Evolutionary conservation across 345 rosid species (phyloP).

Genomic region (Aegle marmelos): DNA sequence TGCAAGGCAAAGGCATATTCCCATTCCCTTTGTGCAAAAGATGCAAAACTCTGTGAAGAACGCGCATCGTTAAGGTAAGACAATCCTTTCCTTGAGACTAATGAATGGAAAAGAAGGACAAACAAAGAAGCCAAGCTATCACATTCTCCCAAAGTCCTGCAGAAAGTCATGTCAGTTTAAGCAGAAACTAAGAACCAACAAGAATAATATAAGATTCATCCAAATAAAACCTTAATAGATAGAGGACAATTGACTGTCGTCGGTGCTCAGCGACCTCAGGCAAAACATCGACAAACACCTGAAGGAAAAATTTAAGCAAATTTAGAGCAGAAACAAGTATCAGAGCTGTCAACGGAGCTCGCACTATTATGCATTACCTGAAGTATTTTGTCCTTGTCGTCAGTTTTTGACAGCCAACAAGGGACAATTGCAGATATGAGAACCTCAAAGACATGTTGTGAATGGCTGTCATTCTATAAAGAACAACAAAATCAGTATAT

Average conservation of each 20-base stretch:
- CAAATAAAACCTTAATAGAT: conserved; percentile 67
- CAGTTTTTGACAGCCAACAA: conserved; percentile 69
- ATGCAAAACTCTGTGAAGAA: conserved; percentile 32
- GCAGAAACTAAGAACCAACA: conserved; percentile 6
- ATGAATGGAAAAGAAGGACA: conserved; percentile 63
- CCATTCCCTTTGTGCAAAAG: conserved; percentile 59
- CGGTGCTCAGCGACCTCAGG: conserved; percentile 80
- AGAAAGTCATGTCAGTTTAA: conserved; percentile 17
- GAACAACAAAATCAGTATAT: neutral
- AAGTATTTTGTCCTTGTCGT: conserved; percentile 53
- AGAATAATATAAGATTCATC: conserved; percentile 1
- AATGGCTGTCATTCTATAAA: conserved; percentile 70
- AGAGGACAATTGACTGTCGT: conserved; percentile 61
- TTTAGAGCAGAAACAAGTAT: conserved; percentile 7
- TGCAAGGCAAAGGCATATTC: conserved; percentile 75
- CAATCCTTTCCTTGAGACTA: conserved; percentile 52
- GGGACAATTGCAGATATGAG: conserved; percentile 80
- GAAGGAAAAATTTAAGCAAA: conserved; percentile 20
- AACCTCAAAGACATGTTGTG: conserved; percentile 67
- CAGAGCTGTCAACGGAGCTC: neutral
- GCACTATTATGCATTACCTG: conserved; percentile 44
- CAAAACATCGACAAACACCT: conserved; percentile 77
- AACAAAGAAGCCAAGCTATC: conserved; percentile 76
- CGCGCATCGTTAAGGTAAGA: conserved; percentile 28
- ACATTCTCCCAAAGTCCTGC: conserved; percentile 80